These are phyloP conservation scores for Penstemon eatonii DNA, from an alignment of 257 asterid genomes.

Conservation along the genomic window DNA sequence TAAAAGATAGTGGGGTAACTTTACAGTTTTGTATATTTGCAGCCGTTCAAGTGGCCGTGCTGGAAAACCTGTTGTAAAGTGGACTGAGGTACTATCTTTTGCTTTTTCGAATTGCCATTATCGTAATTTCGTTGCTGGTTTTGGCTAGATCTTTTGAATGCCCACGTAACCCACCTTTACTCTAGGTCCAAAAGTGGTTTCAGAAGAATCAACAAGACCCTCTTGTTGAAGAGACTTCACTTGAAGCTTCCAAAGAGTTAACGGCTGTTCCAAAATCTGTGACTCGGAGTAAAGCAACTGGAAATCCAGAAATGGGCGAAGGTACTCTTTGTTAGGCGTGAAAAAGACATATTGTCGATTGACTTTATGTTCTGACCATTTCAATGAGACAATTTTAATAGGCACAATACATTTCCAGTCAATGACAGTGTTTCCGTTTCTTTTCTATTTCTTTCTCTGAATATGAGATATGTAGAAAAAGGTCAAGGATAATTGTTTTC, in stretches of 20 bases:
- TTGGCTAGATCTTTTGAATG: conserved; percentile 25
- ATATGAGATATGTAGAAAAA: too few species aligned
- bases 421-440: background rate
- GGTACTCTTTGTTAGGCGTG: conserved; percentile 36
- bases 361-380: background rate
- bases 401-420: background rate
- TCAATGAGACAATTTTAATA: background rate
- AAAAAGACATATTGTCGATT: background rate
- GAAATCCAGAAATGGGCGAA: conserved; percentile 27
- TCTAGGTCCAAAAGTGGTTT: conserved; percentile 75
- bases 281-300: conserved; percentile 33
- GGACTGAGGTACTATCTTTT: conserved; percentile 66
- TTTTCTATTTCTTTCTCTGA: background rate
- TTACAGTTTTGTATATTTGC: conserved; percentile 28
- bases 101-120: conserved; percentile 8
- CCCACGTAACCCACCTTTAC: conserved; percentile 23
- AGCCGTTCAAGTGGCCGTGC: conserved; percentile 84
- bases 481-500: too few species aligned
- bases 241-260: conserved; percentile 27
- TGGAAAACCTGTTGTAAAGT: conserved; percentile 77
- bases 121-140: conserved; percentile 11
- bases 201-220: conserved; percentile 46
- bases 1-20: conserved; percentile 1
- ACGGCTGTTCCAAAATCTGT: conserved; percentile 35
- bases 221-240: conserved; percentile 34